Evolutionary conservation across 2,329 filamentous ascomycete species (phyloP).

Genomic region (Penicillium sp.): DNA sequence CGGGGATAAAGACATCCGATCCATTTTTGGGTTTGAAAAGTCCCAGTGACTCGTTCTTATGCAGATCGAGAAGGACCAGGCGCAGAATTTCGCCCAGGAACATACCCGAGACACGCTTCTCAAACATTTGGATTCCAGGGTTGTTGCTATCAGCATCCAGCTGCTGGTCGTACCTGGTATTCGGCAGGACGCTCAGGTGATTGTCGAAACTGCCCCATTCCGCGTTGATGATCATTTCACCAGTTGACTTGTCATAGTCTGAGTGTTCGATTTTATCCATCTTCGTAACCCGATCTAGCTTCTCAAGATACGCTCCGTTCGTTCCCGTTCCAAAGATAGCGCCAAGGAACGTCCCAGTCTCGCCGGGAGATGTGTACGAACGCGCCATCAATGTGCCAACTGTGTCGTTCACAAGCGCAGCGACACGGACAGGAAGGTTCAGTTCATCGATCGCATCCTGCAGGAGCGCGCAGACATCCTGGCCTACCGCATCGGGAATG

Average conservation of each 20-base stretch:
- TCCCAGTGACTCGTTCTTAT: conserved; percentile 68
- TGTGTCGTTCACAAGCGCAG: conserved; percentile 95
- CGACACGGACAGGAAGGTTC: conserved; percentile 87
- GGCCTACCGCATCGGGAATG: conserved; percentile 89
- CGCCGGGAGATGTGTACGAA: conserved; percentile 89
- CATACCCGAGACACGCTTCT: conserved; percentile 98
- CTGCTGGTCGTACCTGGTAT: conserved; percentile 78
- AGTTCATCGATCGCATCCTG: conserved; percentile 89
- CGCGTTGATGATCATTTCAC: conserved; percentile 96
- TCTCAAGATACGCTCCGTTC: conserved; percentile 97
- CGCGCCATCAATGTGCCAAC: conserved; percentile 97
- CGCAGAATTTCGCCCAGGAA: conserved; percentile 94
- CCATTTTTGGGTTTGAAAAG: conserved; percentile 79
- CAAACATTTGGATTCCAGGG: conserved; percentile 96
- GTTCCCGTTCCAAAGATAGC: conserved; percentile 98
- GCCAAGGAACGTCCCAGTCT: conserved; percentile 84
- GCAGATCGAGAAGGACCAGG: conserved; percentile 72
- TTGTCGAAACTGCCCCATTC: conserved; percentile 99
- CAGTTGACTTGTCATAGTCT: conserved; percentile 75
- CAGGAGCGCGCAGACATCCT: conserved; percentile 90
- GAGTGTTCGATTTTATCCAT: conserved; percentile 59
- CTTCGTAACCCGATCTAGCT: conserved; percentile 84
- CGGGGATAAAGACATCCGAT: conserved; percentile 71
- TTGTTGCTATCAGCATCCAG: conserved; percentile 84
- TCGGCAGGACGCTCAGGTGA: conserved; percentile 82